A percentile compares a stretch with the other conserved stretches of the same genome.
phyloP scores from a whole-genome alignment of 352 stramenopile genomes.

The Blastocystis sp. region DNA sequence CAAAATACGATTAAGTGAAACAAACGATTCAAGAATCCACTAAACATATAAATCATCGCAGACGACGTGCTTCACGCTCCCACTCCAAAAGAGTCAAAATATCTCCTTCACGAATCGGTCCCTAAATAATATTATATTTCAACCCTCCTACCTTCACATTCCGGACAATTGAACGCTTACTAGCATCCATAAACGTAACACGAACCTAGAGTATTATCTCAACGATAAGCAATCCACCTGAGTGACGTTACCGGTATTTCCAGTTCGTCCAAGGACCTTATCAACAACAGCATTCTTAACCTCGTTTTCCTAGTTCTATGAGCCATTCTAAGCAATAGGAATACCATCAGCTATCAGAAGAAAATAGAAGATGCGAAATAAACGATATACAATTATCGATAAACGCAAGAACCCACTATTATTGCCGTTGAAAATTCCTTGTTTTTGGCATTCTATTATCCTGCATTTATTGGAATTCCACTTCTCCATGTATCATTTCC shows the following conservation, averaged over 20 bases:
- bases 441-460: too few species aligned
- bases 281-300: conserved; percentile 97
- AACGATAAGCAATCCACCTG: conserved; percentile 70
- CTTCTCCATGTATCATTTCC: not conserved
- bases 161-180: conserved; percentile 95
- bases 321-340: not conserved
- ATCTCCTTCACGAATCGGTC: conserved; percentile 75
- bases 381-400: not conserved
- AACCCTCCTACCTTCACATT: conserved; percentile 99
- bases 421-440: too few species aligned
- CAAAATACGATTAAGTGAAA: not conserved
- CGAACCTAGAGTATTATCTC: conserved; percentile 68
- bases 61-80: conserved; percentile 74
- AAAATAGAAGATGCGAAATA: not conserved
- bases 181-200: conserved; percentile 97
- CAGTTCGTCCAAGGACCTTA: conserved; percentile 94
- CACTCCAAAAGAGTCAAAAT: conserved; percentile 98
- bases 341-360: not conserved
- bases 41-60: not conserved
- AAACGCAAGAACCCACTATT: too few species aligned
- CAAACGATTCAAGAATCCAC: not conserved
- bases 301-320: conserved; percentile 55
- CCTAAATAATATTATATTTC: conserved; percentile 65
- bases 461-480: too few species aligned
- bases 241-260: conserved; percentile 99